Evolutionary conservation across 371 early-diverging fungal species (phyloP), one percentile per base, ranked within the genome.

Genomic region (Saksenaea vasiformis): DNA sequence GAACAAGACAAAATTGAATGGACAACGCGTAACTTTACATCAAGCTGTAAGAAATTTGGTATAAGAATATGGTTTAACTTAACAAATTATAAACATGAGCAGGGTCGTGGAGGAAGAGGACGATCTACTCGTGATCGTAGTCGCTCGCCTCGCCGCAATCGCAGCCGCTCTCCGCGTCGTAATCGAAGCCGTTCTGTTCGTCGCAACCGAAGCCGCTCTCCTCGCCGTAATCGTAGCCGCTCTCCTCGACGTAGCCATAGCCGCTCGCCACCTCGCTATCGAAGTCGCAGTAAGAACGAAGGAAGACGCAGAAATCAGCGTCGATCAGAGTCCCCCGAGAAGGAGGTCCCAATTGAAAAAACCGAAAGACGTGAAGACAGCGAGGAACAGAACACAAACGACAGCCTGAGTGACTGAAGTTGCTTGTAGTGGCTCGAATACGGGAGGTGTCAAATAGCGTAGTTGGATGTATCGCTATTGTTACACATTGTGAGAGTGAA

Each of bases 1-100:
- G 55, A 89, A 94, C 61, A 90, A 89, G 71, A 83, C 86, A 61
- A 94, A 92, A n/a, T 79, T 93, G 67, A 85, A 91, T 47, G 97
- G 95, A 17, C 77, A 87, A 51, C 79, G 85, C 34, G 79, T 97
- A 13, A 73, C 67, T 60, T 79, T 97, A 31, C 85, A 87, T 54
- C 92, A 77, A 61, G 65, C 77, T 34, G 93, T 90, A 83, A 76
- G 80, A 64, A 26, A 24, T 14, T 51, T 47, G 31, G 26, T 43
- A 38, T 9, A 51, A 36, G 27, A 38, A 57, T 65, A 39, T 43
- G 31, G 17, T 15, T 22, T 41, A 15, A 17, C 15, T 19, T 37
- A 36, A 35, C 14, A 17, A 14, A 37, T 57, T 19, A 5, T 11
- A 22, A 31, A 31, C 10, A 47, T 22, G 14, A 24, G 14, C 28